phyloP scores from a whole-genome alignment of 768 basidiomycete species.

The Mycena polygramma region DNA sequence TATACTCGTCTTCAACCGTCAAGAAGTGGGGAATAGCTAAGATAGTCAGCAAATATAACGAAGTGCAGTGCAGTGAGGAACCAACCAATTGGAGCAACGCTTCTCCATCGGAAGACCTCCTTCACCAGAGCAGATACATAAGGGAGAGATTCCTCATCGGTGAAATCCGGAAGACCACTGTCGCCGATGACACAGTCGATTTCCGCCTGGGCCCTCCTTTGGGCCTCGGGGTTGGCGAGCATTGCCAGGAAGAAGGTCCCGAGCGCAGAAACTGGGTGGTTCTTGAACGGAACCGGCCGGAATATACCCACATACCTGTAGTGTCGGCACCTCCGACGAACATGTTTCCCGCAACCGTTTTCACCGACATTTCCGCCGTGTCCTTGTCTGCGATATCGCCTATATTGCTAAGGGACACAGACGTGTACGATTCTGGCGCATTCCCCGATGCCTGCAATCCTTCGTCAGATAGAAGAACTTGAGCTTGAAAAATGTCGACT shows the following conservation, averaged over 20 bases:
- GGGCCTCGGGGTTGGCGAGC: slow-evolving; percentile 43
- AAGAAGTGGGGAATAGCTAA: slow-evolving; percentile 49
- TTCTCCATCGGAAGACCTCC: slow-evolving; percentile 25
- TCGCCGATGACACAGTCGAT: slow-evolving; percentile 46
- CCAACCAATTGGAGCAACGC: slow-evolving; percentile 20
- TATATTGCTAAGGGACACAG: background rate
- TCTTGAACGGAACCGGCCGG: no score
- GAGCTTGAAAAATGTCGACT: background rate
- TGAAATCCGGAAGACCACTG: slow-evolving; percentile 42
- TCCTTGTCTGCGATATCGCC: background rate
- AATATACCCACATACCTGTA: no score
- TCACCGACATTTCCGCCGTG: background rate
- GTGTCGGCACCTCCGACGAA: slow-evolving; percentile 13
- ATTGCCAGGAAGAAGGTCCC: slow-evolving; percentile 48
- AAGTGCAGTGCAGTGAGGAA: background rate
- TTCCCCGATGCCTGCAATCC: slow-evolving; percentile 3
- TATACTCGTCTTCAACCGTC: slow-evolving; percentile 50
- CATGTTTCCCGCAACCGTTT: slow-evolving; percentile 3
- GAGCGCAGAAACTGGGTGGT: slow-evolving; percentile 13
- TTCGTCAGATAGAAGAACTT: background rate
- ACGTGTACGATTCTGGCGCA: background rate
- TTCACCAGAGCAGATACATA: slow-evolving; percentile 25
- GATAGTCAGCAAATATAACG: background rate
- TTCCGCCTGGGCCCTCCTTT: slow-evolving; percentile 47
- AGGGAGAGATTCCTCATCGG: slow-evolving; percentile 42